phyloP scores from a whole-genome alignment of 1,139 yeast species.

The Geotrichum siamense region DNA sequence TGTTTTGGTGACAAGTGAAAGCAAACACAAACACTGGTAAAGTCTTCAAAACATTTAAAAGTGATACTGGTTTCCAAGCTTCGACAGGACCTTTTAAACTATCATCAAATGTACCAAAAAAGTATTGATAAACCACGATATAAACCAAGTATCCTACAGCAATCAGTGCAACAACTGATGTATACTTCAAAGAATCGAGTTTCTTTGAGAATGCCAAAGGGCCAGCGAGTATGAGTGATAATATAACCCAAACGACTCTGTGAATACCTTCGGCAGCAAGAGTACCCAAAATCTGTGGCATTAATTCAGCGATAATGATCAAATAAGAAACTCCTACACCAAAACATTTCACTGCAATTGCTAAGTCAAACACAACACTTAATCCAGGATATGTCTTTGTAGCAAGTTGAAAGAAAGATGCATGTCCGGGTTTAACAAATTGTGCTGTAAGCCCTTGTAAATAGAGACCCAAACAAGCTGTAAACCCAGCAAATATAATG shows the following conservation, averaged over 20 bases:
- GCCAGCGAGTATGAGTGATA: constrained; percentile 53
- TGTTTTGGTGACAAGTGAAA: constrained; percentile 87
- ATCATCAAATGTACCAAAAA: constrained; percentile 40
- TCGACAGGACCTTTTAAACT: constrained; percentile 47
- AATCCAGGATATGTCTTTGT: constrained; percentile 78
- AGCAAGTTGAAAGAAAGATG: constrained; percentile 82
- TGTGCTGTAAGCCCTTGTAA: constrained; percentile 69
- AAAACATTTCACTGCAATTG: constrained; percentile 84
- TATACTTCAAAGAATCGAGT: constrained; percentile 77
- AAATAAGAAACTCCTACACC: constrained; percentile 89
- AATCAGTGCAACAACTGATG: constrained; percentile 74
- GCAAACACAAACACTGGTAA: constrained; percentile 93
- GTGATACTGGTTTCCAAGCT: constrained; percentile 47
- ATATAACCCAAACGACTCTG: constrained; percentile 55
- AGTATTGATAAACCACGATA: constrained; percentile 62
- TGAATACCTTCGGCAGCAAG: constrained; percentile 26
- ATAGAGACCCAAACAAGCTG: constrained; percentile 75
- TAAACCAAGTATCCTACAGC: constrained; percentile 73
- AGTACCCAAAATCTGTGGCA: constrained; percentile 47
- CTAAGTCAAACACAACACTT: constrained; percentile 74
- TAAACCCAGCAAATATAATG: constrained; percentile 62
- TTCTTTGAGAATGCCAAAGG: constrained; percentile 72
- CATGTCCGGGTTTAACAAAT: constrained; percentile 62
- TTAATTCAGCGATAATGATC: constrained; percentile 82
- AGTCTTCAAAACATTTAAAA: constrained; percentile 61